Evolutionary conservation across 257 asterid species (phyloP).

Genomic region (Hygrophila difformis): DNA sequence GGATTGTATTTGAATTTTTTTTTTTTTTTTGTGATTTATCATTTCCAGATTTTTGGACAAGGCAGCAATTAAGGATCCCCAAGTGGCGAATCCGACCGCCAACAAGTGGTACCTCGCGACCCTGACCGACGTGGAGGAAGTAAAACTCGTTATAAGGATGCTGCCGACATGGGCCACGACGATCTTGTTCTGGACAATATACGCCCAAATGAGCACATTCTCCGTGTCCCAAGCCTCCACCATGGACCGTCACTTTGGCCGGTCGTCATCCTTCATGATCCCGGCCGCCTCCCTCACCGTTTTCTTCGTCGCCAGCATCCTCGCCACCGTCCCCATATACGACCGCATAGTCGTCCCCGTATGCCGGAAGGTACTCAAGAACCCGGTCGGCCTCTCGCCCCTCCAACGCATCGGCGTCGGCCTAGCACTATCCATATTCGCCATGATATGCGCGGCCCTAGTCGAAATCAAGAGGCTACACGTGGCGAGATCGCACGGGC

Average conservation of each 20-base stretch:
- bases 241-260: slow-evolving; percentile 53
- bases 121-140: slow-evolving; percentile 81
- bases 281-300: slow-evolving; percentile 67
- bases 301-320: slow-evolving; percentile 63
- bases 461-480: slow-evolving; percentile 42
- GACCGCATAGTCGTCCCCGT: slow-evolving; percentile 44
- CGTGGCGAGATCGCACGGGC: slow-evolving; percentile 29
- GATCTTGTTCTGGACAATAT: slow-evolving; percentile 63
- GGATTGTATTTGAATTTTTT: no score
- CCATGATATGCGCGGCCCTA: slow-evolving; percentile 55
- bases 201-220: slow-evolving; percentile 87
- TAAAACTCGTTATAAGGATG: slow-evolving; percentile 61
- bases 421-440: slow-evolving; percentile 34
- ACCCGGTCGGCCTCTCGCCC: slow-evolving; percentile 58
- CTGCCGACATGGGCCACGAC: slow-evolving; percentile 90
- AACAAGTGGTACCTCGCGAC: slow-evolving; percentile 63
- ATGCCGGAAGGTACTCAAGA: slow-evolving; percentile 24
- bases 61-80: slow-evolving; percentile 60
- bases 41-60: slow-evolving; percentile 45
- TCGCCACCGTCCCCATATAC: slow-evolving; percentile 53
- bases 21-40: no score
- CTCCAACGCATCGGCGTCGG: slow-evolving; percentile 60
- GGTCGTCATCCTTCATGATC: slow-evolving; percentile 32
- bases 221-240: slow-evolving; percentile 83
- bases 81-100: slow-evolving; percentile 7